Evolutionary conservation across 306 rosid genomes (phyloP).

Genomic region (Vachellia collinsii): DNA sequence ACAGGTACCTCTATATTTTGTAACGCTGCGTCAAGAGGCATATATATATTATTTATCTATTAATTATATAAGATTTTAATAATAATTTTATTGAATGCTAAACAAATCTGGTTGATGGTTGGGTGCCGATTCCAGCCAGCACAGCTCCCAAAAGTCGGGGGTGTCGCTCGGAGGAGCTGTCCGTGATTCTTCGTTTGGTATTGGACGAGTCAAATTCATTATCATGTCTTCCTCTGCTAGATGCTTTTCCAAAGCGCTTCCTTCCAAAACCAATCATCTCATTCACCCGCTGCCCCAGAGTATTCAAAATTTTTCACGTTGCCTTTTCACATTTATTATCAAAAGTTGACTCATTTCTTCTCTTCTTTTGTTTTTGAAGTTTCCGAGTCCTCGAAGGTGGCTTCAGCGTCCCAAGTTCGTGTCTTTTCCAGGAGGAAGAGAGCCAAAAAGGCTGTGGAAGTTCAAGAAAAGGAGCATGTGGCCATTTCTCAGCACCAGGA

Average conservation of each 20-base stretch:
- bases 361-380: constrained; percentile 9
- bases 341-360: neutral
- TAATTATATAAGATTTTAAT: too few relatives aligned
- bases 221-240: constrained; percentile 44
- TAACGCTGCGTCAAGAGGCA: too few relatives aligned
- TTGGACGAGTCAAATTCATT: constrained; percentile 27
- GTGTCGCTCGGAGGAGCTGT: constrained; percentile 1
- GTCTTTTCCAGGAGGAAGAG: constrained; percentile 68
- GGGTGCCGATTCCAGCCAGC: neutral
- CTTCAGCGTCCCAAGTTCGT: constrained; percentile 57
- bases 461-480: constrained; percentile 27
- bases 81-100: too few relatives aligned
- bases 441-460: constrained; percentile 43
- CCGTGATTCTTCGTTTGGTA: neutral
- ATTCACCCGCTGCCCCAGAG: neutral
- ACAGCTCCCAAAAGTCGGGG: neutral
- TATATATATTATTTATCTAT: too few relatives aligned
- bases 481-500: constrained; percentile 33
- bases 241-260: constrained; percentile 27
- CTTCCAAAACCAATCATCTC: constrained; percentile 28
- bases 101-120: neutral
- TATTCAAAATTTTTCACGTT: neutral
- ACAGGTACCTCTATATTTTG: too few relatives aligned
- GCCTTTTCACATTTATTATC: neutral
- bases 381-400: constrained; percentile 40